Evolutionary conservation across 2,329 filamentous ascomycete genomes (phyloP).

Genomic region (Madurella mycetomatis): DNA sequence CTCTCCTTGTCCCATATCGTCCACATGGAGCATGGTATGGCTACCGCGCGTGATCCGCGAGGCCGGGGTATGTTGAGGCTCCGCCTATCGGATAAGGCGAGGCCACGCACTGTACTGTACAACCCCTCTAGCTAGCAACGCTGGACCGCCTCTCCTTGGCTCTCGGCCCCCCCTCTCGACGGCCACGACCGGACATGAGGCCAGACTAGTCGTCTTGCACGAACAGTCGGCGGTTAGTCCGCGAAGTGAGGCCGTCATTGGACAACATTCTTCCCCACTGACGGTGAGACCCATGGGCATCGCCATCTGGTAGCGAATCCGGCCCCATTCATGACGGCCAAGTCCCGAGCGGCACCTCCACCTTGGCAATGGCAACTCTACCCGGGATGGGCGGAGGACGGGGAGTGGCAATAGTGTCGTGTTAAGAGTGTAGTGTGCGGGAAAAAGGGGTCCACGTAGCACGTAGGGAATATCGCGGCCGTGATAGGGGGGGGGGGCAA

Average conservation of each 20-base stretch:
- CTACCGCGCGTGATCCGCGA: slow-evolving; percentile 3
- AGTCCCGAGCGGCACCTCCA: slow-evolving; percentile 9
- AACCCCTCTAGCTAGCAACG: slow-evolving; percentile 5
- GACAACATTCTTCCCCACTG: slow-evolving; percentile 16
- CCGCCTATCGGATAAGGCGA: slow-evolving; percentile 11
- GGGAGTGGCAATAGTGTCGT: not conserved
- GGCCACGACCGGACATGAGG: slow-evolving; percentile 4
- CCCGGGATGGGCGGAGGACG: not conserved
- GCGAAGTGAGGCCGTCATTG: slow-evolving; percentile 14
- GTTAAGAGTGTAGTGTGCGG: not conserved
- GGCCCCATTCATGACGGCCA: slow-evolving; percentile 8
- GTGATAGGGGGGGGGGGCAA: not conserved
- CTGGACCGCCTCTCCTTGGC: slow-evolving; percentile 5
- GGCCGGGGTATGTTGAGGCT: not conserved
- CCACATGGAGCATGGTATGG: not conserved
- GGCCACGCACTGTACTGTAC: slow-evolving; percentile 17
- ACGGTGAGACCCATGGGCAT: slow-evolving; percentile 18
- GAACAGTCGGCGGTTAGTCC: slow-evolving; percentile 12
- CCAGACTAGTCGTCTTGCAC: slow-evolving; percentile 8
- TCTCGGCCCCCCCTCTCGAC: slow-evolving; percentile 11
- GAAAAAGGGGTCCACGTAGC: not conserved
- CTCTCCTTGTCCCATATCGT: not conserved
- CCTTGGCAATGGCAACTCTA: not conserved
- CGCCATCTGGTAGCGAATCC: slow-evolving; percentile 21
- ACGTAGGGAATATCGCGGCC: not conserved